Evolutionary conservation across 768 basidiomycete species (phyloP), one percentile per base, ranked within the genome.

Genomic region (Rhodotorula sphaerocarpa): DNA sequence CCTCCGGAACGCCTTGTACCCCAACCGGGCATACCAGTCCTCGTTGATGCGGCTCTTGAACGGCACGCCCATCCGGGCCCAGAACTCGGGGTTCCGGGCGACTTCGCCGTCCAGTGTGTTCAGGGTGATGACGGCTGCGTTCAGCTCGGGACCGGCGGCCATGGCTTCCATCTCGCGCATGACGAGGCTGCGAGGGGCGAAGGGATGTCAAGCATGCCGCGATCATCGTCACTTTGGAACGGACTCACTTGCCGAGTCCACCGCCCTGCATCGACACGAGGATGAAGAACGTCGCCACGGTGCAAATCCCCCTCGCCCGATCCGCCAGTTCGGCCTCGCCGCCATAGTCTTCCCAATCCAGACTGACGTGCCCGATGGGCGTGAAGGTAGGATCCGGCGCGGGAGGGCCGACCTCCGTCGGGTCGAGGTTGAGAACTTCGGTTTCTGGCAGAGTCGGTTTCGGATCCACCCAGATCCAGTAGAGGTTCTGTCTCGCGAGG

Each of bases 301-400:
- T 55, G 31, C n/a, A 12, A 14, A 59, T 25, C 0, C 57, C 61
- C 12, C 52, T 20, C 1, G 31, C 57, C 4, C 43, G 33, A 33
- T 59, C 30, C 5, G 48, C 53, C 21, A 67, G 36, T 12, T 47
- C 33, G 12, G 23, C 27, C 23, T 66, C 60, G 30, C 58, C 43
- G 18, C 50, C 54, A 11, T 55, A 56, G 39, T 65, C 63, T 23
- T 59, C 63, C 63, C 63, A 65, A 43, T 65, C 63, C 23, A 66
- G 21, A 3, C 48, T 47, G 18, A 55, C 59, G 51, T 66, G 65
- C 28, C 65, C 65, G 21, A 66, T 2, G 0, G 65, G 65, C 33
- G 16, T n/a, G 34, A 66, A 66, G 1, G 51, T 7, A 2, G 31
- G 21, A 23, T 66, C 46, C 7, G 65, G 59, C 18, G 65, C 43